Percentiles rank a stretch among this genome's conserved stretches.
Conservation (phyloP, 495 filamentous ascomycete species). For the Pseudomonodictys pantanalensis region DNA sequence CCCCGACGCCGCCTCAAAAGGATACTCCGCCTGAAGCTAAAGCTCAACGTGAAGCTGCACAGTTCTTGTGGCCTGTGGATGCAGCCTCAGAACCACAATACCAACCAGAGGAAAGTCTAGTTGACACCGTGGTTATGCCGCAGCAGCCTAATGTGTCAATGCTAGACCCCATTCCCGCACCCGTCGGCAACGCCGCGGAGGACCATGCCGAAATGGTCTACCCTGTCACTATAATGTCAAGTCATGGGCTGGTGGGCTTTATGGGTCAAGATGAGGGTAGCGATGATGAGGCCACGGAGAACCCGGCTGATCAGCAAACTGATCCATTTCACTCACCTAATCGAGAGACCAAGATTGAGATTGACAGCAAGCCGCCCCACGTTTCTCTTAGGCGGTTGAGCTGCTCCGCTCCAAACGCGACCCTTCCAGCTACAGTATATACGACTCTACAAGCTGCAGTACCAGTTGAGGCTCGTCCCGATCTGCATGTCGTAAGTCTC, state of each 20-base stretch:
- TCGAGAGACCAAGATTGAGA: no score
- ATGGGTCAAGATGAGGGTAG: not conserved
- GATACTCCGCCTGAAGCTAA: constrained; percentile 15
- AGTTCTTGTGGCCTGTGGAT: not conserved
- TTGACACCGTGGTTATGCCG: not conserved
- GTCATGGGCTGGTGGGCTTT: constrained; percentile 8
- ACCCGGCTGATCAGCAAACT: no score
- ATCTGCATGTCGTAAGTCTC: no score
- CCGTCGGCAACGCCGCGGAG: constrained; percentile 8
- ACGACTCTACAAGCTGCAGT: no score
- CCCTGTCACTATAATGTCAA: constrained; percentile 16
- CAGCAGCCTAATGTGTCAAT: not conserved
- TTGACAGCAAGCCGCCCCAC: no score
- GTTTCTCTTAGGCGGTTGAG: no score
- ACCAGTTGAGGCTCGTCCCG: no score
- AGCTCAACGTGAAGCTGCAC: no score
- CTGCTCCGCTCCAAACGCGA: no score
- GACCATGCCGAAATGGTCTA: constrained; percentile 18
- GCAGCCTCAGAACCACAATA: not conserved
- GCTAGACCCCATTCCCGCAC: not conserved
- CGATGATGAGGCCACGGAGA: not conserved
- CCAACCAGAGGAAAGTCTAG: not conserved
- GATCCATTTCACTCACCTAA: no score
- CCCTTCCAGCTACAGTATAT: no score
- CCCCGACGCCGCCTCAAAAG: constrained; percentile 23